Base-by-base conservation (phyloP, 768 basidiomycete species). In the Amanita rubescens region DNA sequence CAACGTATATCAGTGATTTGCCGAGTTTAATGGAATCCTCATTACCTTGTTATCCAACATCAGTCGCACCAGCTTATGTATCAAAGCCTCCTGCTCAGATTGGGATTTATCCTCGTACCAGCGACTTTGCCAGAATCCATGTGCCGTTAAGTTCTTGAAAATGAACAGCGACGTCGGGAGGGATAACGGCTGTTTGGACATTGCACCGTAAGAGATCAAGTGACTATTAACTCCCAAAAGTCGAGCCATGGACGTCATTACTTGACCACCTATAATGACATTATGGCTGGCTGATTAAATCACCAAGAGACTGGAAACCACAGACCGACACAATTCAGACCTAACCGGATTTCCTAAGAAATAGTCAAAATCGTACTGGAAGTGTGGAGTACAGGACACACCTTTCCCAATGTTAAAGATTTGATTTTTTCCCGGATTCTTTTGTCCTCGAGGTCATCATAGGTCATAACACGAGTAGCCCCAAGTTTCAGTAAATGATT, bases 151-250 rank as follows among this genome's bases (percentile, higher is more conserved):
- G 64, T 90, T 87, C 58, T 84, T 90, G 75, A 94, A 94, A 55
- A 94, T 91, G 68, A 90, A 85, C 19, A 83, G 70, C 0, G 87
- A 86, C 0, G 87, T 84, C 1, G 92, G 87, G 19, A 94, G 64
- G 1, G 81, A 77, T 15, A 94, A 66, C 0, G 91, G 89, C 49
- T 85, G 76, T 63, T 87, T 91, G 1, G 91, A 87, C 91, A 94
- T 94, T 5, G 87, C 90, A 25, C 92, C 92, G 51, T 94, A 94
- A 0, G 92, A 90, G 7, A 93, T 84, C 11, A 93, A 75, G 57
- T 87, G 85, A 2, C 85, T 81, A 58, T 85, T 71, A 39, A 73
- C 68, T 22, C 84, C 85, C 0, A 94, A 71, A 7, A 87, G 69
- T 47, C 81, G 76, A 1, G 79, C 74, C 88, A 93, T 90, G 6